These are phyloP conservation scores for Paramecium caudatum DNA, from an alignment of 73 alveolate genomes.

Conservation along the genomic window DNA sequence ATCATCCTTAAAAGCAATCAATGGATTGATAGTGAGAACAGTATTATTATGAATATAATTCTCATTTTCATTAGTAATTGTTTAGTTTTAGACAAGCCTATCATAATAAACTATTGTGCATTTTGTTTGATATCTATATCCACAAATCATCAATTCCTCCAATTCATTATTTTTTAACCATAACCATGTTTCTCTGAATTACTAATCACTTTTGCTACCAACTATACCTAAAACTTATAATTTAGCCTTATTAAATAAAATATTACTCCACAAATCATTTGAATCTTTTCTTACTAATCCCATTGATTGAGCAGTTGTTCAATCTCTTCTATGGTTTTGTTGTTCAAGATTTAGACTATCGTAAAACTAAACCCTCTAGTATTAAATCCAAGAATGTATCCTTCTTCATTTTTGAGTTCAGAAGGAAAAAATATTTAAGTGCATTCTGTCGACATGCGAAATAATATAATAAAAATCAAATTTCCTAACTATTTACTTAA, in stretches of 20 bases:
- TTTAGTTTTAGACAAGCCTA: neutral
- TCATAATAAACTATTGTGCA: constrained; percentile 56
- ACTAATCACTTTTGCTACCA: constrained; percentile 4
- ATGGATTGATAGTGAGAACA: neutral
- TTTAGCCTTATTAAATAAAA: neutral
- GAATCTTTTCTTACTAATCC: constrained; percentile 60
- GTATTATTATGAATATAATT: neutral
- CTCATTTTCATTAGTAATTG: neutral
- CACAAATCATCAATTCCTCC: constrained; percentile 68
- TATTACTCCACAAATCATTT: constrained; percentile 56
- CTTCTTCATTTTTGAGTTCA: constrained; percentile 49
- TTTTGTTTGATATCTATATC: constrained; percentile 70
- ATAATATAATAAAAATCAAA: neutral
- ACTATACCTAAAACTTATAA: constrained; percentile 68
- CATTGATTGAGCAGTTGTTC: constrained; percentile 16
- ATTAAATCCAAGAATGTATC: constrained; percentile 75
- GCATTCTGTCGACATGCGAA: constrained; percentile 59
- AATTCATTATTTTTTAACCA: constrained; percentile 61
- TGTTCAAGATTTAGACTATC: constrained; percentile 8
- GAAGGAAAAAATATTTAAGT: constrained; percentile 74
- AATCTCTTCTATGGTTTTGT: constrained; percentile 39
- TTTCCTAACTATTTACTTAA: constrained; percentile 31
- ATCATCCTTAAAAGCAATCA: neutral
- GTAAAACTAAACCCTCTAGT: constrained; percentile 76
- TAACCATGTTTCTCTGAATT: constrained; percentile 62